phyloP scores from a whole-genome alignment of 441 rosid genomes.

The Raphanus hybrid region DNA sequence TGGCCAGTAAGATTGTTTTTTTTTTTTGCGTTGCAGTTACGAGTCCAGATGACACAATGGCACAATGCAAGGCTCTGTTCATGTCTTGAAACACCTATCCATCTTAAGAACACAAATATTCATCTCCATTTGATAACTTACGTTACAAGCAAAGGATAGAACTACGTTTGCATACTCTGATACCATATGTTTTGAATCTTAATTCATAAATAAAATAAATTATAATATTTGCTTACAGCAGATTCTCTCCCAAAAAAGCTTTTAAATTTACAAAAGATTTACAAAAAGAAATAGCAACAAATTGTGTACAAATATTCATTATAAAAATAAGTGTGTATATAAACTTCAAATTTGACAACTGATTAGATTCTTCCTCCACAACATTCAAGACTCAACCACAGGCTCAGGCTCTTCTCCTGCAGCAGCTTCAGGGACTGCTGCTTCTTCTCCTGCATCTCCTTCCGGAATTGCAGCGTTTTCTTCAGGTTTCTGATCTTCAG shows the following conservation, averaged over 20 bases:
- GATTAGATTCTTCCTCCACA: neutral
- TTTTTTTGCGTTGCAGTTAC: constrained; percentile 61
- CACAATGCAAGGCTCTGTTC: constrained; percentile 76
- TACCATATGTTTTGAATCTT: constrained; percentile 30
- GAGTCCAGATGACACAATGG: constrained; percentile 83
- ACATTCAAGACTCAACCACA: constrained; percentile 36
- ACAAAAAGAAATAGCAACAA: constrained; percentile 27
- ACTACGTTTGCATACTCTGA: neutral
- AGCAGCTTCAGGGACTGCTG: constrained; percentile 26
- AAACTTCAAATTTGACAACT: constrained; percentile 23
- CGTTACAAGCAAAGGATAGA: constrained; percentile 7
- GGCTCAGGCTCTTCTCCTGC: constrained; percentile 37
- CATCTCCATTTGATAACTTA: constrained; percentile 18
- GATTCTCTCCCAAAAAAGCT: constrained; percentile 28
- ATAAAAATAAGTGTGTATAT: constrained; percentile 18
- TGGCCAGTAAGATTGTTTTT: constrained; percentile 25
- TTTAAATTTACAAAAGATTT: constrained; percentile 32
- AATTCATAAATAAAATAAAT: constrained; percentile 14
- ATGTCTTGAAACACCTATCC: constrained; percentile 36
- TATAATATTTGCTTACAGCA: constrained; percentile 14
- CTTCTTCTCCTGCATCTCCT: constrained; percentile 19
- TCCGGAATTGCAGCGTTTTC: constrained; percentile 21
- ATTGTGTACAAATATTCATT: constrained; percentile 24
- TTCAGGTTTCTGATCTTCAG: constrained; percentile 23
- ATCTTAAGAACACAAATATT: neutral